Evolutionary conservation across 1,139 yeast species (phyloP).

Genomic region (Candida albicans): DNA sequence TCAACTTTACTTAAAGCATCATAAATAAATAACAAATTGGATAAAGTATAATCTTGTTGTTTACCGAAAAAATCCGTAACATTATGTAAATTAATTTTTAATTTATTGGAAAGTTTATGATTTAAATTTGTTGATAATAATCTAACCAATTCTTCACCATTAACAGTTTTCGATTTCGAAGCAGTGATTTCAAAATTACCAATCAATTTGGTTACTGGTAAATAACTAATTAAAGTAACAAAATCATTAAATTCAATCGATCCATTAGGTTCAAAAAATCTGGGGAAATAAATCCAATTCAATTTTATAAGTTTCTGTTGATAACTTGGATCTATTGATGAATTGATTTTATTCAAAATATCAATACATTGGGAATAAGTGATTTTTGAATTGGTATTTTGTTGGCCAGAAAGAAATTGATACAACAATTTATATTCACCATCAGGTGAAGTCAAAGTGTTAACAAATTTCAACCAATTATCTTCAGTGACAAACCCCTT

Average conservation of each 20-base stretch:
- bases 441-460: slow-evolving; percentile 53
- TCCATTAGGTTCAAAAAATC: slow-evolving; percentile 45
- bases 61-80: slow-evolving; percentile 40
- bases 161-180: slow-evolving; percentile 35
- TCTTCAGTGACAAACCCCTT: slow-evolving; percentile 61
- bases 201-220: slow-evolving; percentile 49
- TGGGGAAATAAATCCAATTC: slow-evolving; percentile 47
- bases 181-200: slow-evolving; percentile 45
- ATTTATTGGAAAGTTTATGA: slow-evolving; percentile 42
- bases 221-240: slow-evolving; percentile 42
- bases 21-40: slow-evolving; percentile 45
- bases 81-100: slow-evolving; percentile 35
- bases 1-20: slow-evolving; percentile 47
- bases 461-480: slow-evolving; percentile 62
- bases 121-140: slow-evolving; percentile 40
- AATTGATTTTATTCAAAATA: slow-evolving; percentile 38
- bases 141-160: slow-evolving; percentile 33
- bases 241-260: slow-evolving; percentile 41
- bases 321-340: slow-evolving; percentile 43
- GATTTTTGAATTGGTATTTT: slow-evolving; percentile 26
- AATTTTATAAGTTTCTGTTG: slow-evolving; percentile 44
- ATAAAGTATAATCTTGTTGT: slow-evolving; percentile 35
- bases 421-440: slow-evolving; percentile 60
- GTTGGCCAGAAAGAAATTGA: slow-evolving; percentile 39
- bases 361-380: slow-evolving; percentile 42